Evolutionary conservation across 306 rosid species (phyloP).

Genomic region (Rosa rugosa): DNA sequence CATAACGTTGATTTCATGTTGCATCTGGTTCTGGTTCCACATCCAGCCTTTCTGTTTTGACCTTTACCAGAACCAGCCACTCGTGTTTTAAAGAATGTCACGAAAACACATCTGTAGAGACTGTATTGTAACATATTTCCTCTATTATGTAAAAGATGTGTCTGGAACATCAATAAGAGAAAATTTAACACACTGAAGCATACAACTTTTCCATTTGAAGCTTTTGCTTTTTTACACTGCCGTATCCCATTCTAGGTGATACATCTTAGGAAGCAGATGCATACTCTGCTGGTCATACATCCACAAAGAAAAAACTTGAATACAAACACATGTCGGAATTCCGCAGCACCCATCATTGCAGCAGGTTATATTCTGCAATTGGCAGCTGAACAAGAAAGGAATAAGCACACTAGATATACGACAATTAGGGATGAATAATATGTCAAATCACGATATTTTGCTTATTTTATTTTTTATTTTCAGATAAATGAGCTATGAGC

Average conservation of each 20-base stretch:
- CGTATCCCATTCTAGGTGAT: not conserved
- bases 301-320: not conserved
- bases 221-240: not conserved
- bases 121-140: not conserved
- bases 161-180: not conserved
- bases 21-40: too few species aligned
- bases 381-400: constrained; percentile 57
- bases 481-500: not conserved
- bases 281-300: not conserved
- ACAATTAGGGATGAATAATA: not conserved
- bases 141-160: not conserved
- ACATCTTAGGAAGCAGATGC: not conserved
- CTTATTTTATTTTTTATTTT: not conserved
- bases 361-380: constrained; percentile 72
- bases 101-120: not conserved
- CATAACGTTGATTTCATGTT: too few species aligned
- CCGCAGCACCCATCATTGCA: not conserved
- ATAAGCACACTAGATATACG: constrained; percentile 11
- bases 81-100: too few species aligned
- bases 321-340: not conserved
- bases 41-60: too few species aligned
- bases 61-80: too few species aligned
- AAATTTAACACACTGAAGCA: not conserved
- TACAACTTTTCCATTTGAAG: not conserved
- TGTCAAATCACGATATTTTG: not conserved